Percentiles rank a stretch among this genome's conserved stretches.
These are phyloP conservation scores for Extremus antarcticus DNA, from an alignment of 495 filamentous ascomycete species.

Conservation along the genomic window DNA sequence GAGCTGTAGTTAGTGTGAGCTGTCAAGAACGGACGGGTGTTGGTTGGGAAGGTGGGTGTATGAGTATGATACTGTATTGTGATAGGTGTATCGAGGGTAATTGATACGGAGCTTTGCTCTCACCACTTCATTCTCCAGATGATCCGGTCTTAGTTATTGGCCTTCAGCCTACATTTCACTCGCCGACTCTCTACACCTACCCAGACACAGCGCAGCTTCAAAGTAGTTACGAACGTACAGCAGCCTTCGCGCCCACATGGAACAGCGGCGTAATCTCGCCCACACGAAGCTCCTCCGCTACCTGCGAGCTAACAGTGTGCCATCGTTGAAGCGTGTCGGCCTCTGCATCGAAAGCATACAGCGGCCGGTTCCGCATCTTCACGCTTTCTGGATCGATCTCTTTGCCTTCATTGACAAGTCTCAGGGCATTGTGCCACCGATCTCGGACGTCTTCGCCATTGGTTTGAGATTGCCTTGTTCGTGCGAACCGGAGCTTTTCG, in stretches of 20 bases:
- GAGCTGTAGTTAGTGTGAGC: neutral
- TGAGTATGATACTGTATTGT: neutral
- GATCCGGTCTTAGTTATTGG: neutral
- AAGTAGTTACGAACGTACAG: neutral
- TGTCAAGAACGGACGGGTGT: too few relatives aligned
- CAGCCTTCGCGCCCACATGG: neutral
- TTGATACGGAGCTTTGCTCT: neutral
- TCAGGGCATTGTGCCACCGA: constrained; percentile 42
- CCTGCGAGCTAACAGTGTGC: constrained; percentile 31
- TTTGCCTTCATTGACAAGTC: constrained; percentile 35
- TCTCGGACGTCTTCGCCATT: constrained; percentile 45
- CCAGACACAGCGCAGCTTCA: neutral
- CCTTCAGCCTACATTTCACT: neutral
- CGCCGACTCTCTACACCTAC: neutral
- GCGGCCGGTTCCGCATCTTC: constrained; percentile 41
- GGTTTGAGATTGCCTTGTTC: constrained; percentile 37
- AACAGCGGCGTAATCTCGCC: constrained; percentile 36
- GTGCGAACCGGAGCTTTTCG: constrained; percentile 41
- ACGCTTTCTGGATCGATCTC: constrained; percentile 43
- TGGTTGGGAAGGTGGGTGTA: too few relatives aligned
- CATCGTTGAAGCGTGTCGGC: constrained; percentile 36
- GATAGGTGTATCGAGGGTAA: neutral
- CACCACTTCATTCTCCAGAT: neutral
- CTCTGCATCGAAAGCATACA: constrained; percentile 43
- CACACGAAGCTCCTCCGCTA: constrained; percentile 30